Evolutionary conservation across 805 yeast genomes (phyloP).

Genomic region (Ogataea corticis): DNA sequence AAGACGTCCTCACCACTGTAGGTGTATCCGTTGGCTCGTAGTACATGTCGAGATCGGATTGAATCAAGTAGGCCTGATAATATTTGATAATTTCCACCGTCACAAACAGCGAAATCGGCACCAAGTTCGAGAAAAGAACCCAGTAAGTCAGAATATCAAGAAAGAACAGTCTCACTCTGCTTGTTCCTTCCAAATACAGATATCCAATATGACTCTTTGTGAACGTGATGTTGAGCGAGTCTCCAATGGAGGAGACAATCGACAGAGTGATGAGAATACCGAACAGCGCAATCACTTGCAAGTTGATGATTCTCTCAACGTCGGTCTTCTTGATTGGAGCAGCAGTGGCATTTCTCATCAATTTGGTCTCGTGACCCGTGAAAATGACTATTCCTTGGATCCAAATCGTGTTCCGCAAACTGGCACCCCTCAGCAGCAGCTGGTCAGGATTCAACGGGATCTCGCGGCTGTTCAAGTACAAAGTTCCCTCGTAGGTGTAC

Average conservation of each 20-base stretch:
- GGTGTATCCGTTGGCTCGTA: slow-evolving; percentile 88
- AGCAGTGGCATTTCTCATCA: slow-evolving; percentile 98
- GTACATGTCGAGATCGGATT: slow-evolving; percentile 93
- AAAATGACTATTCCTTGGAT: slow-evolving; percentile 89
- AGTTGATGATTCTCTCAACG: slow-evolving; percentile 90
- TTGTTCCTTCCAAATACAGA: slow-evolving; percentile 66
- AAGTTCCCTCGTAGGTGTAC: slow-evolving; percentile 92
- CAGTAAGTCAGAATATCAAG: slow-evolving; percentile 88
- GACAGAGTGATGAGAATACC: slow-evolving; percentile 74
- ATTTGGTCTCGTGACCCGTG: slow-evolving; percentile 97
- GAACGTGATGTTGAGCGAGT: slow-evolving; percentile 68
- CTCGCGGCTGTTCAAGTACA: slow-evolving; percentile 54
- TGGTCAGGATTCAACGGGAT: slow-evolving; percentile 89
- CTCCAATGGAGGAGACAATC: slow-evolving; percentile 82
- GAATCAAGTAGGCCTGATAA: slow-evolving; percentile 91
- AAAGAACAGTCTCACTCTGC: slow-evolving; percentile 71
- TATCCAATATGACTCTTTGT: slow-evolving; percentile 58
- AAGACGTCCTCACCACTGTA: slow-evolving; percentile 90
- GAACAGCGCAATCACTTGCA: slow-evolving; percentile 88
- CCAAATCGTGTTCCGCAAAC: slow-evolving; percentile 92
- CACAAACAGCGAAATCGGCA: slow-evolving; percentile 95
- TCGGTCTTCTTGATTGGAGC: slow-evolving; percentile 97
- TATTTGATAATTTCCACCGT: slow-evolving; percentile 95
- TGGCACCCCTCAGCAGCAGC: slow-evolving; percentile 90
- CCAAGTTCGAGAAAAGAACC: slow-evolving; percentile 94